phyloP scores from a whole-genome alignment of 1,284 basidiomycete genomes.

The Boletus semigastroideus region DNA sequence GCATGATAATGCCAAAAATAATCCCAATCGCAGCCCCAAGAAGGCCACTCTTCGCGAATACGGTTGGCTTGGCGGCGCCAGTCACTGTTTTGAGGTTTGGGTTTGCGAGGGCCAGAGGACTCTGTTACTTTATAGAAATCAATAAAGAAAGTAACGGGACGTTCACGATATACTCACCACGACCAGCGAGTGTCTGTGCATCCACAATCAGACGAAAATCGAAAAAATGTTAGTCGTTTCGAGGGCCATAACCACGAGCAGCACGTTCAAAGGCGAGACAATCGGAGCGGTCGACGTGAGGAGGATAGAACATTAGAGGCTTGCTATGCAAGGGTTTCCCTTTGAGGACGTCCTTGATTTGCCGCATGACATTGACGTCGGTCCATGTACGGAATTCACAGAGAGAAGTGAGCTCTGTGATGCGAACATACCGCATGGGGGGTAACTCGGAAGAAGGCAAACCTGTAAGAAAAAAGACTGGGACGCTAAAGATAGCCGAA shows the following conservation, averaged over 20 bases:
- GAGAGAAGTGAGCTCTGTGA: neutral
- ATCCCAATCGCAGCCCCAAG: conserved; percentile 1
- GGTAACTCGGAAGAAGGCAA: neutral
- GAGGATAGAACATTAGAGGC: neutral
- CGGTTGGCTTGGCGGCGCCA: neutral
- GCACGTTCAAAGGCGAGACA: neutral
- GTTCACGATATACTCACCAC: neutral
- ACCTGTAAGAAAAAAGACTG: conserved; percentile 1
- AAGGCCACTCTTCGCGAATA: neutral
- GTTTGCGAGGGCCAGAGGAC: neutral
- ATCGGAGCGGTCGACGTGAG: neutral
- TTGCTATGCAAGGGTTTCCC: neutral
- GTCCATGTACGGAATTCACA: neutral
- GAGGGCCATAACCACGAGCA: neutral
- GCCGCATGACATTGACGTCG: neutral
- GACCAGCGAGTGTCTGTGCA: neutral
- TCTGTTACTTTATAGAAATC: neutral
- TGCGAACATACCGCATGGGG: neutral
- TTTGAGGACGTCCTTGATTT: neutral
- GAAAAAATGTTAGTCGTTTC: neutral
- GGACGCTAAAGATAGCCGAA: neutral
- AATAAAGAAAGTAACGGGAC: neutral
- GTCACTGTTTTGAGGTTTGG: neutral
- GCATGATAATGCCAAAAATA: neutral
- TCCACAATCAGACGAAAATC: neutral